Evolutionary conservation across 495 filamentous ascomycete species (phyloP), one percentile per base, ranked within the genome.

Genomic region (Aspergillus kassunensis): DNA sequence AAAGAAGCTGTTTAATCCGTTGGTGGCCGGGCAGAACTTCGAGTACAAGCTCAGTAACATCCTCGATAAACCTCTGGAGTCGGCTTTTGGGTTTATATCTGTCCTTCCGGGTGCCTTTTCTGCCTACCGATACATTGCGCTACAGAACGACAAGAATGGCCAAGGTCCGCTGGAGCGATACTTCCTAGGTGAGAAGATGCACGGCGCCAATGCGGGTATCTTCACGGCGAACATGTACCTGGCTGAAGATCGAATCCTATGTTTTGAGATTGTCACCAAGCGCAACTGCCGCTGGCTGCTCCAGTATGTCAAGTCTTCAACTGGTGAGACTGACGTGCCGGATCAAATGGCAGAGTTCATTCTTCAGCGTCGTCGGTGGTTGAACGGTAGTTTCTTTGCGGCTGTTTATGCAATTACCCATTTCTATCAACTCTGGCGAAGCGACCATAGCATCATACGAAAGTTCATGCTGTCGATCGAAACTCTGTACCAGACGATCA

Each of bases 11-110:
- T 57, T 97, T 55, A 99, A 97, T 56, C 95, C 95, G 0, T 78
- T 99, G 15, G 89, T 99, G 10, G 95, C 95, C 3, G 90, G 90
- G 4, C 95, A 99, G 68, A 99, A 99, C 61, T 99, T 99, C 62
- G 95, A 99, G 75, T 99, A 99, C 76, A 99, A 99, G 77, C 95
- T 99, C 81, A 95, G 89, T 69, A 99, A 99, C 67, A 99, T 99
- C 62, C 81, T 99, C 18, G 95, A 99, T 65, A 99, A 99, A 66
- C 95, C 95, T 2, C 74, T 99, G 20, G 95, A 99, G 65, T 97
- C 92, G 27, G 89, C 93, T 0, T 99, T 99, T 61, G 95, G 95
- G 12, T 99, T 97, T 70, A 97, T 99, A 65, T 86, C 88, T 23
- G 95, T 99, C 53, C 78, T 99, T 45, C 95, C 95, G 12, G 95